Base-by-base conservation (phyloP, 306 rosid genomes). In the Acacia confusa region DNA sequence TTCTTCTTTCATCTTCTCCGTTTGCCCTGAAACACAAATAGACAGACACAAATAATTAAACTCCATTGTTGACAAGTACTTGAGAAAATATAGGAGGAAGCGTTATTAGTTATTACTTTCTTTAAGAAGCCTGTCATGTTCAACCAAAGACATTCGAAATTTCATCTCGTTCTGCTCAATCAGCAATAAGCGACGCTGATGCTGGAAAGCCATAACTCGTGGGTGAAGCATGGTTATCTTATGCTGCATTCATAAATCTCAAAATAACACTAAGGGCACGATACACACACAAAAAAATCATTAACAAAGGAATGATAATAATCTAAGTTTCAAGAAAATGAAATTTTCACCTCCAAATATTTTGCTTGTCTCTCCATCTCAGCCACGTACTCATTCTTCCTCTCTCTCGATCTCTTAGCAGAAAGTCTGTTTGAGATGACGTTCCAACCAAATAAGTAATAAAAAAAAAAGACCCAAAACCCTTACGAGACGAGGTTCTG, bases 81-180 rank as follows among this genome's bases (percentile, higher is more conserved):
- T 19, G 47, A 66, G 70, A 60, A 30, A 19, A 58, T 25, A 12
- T 11, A 13, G 36, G 34, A 16, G 14, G 69, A 28, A 16, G 19
- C 13, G 17, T 13, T 19, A 20, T 19, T 52, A 20, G 30, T 64
- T 34, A 11, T 61, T 7, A 92, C 97, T 89, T 30, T 90, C 92
- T 85, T 34, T 57, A 11, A 74, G 45, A 25, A 81, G 6, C 41
- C 74, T 66, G 3, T 74, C 75, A 10, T 17, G 69, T 10, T 79
- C 63, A 41, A 9, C 20, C 68, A n/a, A 34, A 27, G 86, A 34
- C 25, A 90, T 76, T 79, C 67, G 44, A 2, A 69, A 68, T 19
- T 71, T 87, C 89, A 88, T 66, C 41, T 65, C 57, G 4, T 68
- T 74, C 0, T 83, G 82, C 87, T 92, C 94, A 82, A 82, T 34